A percentile compares a stretch with the other conserved stretches of the same genome.
Conservation (phyloP, 2,329 filamentous ascomycete species). For the Shiraia sp. region DNA sequence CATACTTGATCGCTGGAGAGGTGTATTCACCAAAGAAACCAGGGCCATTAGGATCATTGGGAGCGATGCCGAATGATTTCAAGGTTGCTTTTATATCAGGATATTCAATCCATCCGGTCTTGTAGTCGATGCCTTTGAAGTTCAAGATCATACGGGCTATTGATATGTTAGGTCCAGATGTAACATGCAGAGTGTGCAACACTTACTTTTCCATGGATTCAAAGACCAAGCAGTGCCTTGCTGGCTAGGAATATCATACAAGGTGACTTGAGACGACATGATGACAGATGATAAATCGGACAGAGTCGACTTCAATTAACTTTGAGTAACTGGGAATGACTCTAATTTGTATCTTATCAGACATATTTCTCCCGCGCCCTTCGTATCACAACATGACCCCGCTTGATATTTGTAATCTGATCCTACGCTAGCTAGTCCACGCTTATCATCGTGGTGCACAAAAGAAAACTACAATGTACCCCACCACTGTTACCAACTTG, state of each 20-base stretch:
- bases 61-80: slow-evolving; percentile 54
- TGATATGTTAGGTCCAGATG: slow-evolving; percentile 1
- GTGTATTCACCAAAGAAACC: slow-evolving; percentile 52
- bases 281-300: not conserved
- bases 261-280: slow-evolving; percentile 50
- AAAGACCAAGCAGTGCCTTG: slow-evolving; percentile 61
- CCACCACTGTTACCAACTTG: no score
- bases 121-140: slow-evolving; percentile 69
- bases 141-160: slow-evolving; percentile 68
- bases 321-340: no score
- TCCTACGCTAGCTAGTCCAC: no score
- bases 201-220: slow-evolving; percentile 72
- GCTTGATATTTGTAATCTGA: no score
- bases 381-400: no score
- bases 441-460: no score
- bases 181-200: not conserved
- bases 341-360: no score
- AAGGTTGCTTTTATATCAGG: slow-evolving; percentile 64
- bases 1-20: slow-evolving; percentile 60
- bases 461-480: no score
- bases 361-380: no score
- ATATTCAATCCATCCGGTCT: slow-evolving; percentile 71
- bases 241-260: slow-evolving; percentile 67
- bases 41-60: slow-evolving; percentile 46
- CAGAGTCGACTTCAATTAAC: no score